Evolutionary conservation across 495 filamentous ascomycete species (phyloP).

Genomic region (Neurospora sp.): DNA sequence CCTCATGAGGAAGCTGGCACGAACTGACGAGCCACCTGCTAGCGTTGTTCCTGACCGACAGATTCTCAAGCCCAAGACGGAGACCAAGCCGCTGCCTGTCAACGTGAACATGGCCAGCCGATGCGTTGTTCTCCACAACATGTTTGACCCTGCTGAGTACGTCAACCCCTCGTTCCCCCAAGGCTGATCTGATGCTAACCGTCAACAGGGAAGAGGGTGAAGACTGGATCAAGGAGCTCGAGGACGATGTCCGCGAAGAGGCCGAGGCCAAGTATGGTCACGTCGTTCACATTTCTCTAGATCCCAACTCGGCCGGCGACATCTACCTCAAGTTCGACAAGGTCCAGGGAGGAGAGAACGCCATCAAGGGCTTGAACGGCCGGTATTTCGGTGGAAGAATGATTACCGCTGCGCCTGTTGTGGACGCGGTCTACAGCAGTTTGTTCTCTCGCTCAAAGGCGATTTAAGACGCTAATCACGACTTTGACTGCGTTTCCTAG

Average conservation of each 20-base stretch:
- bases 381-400: conserved; percentile 85
- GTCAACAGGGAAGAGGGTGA: conserved; percentile 69
- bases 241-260: conserved; percentile 88
- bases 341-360: conserved; percentile 88
- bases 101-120: conserved; percentile 89
- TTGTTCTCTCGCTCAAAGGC: conserved; percentile 82
- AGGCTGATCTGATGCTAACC: conserved; percentile 32
- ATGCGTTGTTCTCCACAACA: conserved; percentile 88
- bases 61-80: conserved; percentile 68
- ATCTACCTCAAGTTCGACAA: conserved; percentile 98
- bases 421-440: conserved; percentile 96
- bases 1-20: conserved; percentile 93
- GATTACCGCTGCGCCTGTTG: conserved; percentile 89
- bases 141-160: conserved; percentile 90
- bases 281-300: conserved; percentile 94
- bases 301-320: conserved; percentile 87
- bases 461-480: conserved; percentile 48
- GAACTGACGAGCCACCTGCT: conserved; percentile 77
- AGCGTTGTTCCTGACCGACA: conserved; percentile 56
- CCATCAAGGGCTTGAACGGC: conserved; percentile 94
- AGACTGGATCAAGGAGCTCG: conserved; percentile 82
- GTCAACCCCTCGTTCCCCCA: conserved; percentile 23
- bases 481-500: conserved; percentile 27
- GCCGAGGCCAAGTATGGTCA: conserved; percentile 95
- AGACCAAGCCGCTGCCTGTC: conserved; percentile 69